A percentile compares a stretch with the other conserved stretches of the same genome.
phyloP scores from a whole-genome alignment of 441 rosid genomes.

The Adansonia grandidieri region DNA sequence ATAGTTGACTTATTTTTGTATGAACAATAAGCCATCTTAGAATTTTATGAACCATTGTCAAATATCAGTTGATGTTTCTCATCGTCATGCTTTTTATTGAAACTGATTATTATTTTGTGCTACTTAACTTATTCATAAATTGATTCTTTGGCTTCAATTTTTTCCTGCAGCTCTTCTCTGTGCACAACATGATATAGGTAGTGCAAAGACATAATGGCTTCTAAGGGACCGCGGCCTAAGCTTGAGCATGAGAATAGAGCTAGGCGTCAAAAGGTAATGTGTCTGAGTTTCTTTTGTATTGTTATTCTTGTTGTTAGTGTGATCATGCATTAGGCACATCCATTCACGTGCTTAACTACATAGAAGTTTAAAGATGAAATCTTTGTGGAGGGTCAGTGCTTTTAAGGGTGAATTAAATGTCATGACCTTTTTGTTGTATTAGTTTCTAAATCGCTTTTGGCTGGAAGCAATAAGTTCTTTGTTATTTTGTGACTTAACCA shows the following conservation, averaged over 20 bases:
- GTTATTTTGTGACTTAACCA: background rate
- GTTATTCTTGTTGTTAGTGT: background rate
- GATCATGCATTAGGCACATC: background rate
- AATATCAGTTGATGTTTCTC: background rate
- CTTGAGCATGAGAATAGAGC: constrained; percentile 79
- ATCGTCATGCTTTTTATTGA: background rate
- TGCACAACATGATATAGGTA: constrained; percentile 20
- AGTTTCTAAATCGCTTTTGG: background rate
- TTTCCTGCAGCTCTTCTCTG: background rate
- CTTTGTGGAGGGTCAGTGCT: background rate
- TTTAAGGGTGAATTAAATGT: constrained; percentile 2
- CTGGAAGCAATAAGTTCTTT: background rate
- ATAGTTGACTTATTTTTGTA: background rate
- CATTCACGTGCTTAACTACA: background rate
- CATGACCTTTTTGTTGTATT: background rate
- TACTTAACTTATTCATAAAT: background rate
- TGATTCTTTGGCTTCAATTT: background rate
- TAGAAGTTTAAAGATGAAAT: constrained; percentile 3
- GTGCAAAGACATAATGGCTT: background rate
- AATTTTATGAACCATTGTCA: background rate
- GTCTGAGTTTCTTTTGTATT: constrained; percentile 8
- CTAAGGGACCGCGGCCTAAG: constrained; percentile 64
- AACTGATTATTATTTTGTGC: background rate
- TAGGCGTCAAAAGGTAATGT: constrained; percentile 82
- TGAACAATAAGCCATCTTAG: background rate